Evolutionary conservation across 768 basidiomycete species (phyloP), one percentile per base, ranked within the genome.

Genomic region (Collybia sp.): DNA sequence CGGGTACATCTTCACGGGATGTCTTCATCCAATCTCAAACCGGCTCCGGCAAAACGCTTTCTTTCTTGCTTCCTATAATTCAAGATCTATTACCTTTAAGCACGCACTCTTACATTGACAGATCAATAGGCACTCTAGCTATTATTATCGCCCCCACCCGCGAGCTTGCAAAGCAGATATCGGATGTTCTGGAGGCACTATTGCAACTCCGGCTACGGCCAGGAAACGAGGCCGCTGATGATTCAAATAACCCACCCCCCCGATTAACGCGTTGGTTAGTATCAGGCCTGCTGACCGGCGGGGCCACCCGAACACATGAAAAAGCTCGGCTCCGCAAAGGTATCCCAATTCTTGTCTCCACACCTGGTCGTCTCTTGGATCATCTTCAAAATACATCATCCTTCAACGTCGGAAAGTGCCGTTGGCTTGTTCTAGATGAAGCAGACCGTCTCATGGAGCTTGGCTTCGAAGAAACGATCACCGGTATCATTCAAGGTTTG

Each of bases 381-480:
- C 96, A 99, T 59, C 76, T 99, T 33, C 93, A 98, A 63, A 94
- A 95, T 57, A 98, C 96, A 0, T 80, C 88, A 0, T 85, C 91
- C 0, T 92, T 99, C 66, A 85, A 93, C 49, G 79, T 94, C 45
- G 93, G 87, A 43, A 95, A 94, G 67, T 91, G 90, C 61, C 81
- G 90, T 40, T 99, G 95, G 93, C 75, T 99, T 25, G 84, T 99
- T 8, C 80, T 98, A 18, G 96, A 99, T 60, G 96, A 99, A 69
- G 94, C 95, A 5, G 96, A 99, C 66, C 76, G 93, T 35, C 69
- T 99, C 42, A 98, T 98, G 94, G 94, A 98, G 52, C 80, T 98
- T 36, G 96, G 96, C 0, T 99, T 99, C 52, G 94, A 96, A 62
- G 93, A 98, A 59, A 91, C 93, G 0, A 88, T 99, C 56, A 80